A percentile compares a stretch with the other conserved stretches of the same genome.
Evolutionary conservation across 2,329 filamentous ascomycete species (phyloP).

Genomic region (Alternaria arborescens): DNA sequence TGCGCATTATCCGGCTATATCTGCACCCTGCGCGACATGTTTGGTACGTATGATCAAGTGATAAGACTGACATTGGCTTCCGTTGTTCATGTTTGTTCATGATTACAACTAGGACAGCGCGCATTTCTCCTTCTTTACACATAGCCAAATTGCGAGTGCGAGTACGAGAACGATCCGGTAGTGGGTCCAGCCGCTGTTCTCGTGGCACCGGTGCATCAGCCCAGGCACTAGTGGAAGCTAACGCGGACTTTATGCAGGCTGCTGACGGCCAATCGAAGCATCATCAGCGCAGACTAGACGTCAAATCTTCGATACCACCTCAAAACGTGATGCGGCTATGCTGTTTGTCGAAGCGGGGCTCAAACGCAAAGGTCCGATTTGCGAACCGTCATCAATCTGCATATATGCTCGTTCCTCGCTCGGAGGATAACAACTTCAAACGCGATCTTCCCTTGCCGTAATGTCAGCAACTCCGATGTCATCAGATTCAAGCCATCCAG

Average conservation of each 20-base stretch:
- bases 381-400: constrained; percentile 4
- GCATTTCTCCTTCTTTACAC: background rate
- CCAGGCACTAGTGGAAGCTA: background rate
- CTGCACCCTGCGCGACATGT: background rate
- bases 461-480: constrained; percentile 7
- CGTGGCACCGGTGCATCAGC: constrained; percentile 1
- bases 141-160: background rate
- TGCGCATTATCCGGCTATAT: background rate
- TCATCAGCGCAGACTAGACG: background rate
- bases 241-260: constrained; percentile 12
- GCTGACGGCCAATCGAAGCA: constrained; percentile 8
- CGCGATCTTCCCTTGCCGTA: background rate
- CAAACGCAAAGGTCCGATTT: constrained; percentile 1
- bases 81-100: background rate
- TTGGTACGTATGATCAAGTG: background rate
- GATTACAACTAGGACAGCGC: background rate
- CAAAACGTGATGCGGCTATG: background rate
- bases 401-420: constrained; percentile 1
- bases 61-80: background rate
- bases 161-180: background rate
- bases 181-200: background rate
- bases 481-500: background rate
- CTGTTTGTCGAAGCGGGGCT: constrained; percentile 1
- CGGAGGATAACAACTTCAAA: background rate
- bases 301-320: background rate